Evolutionary conservation across 1,284 basidiomycete genomes (phyloP), one percentile per base, ranked within the genome.

Genomic region (Sporisorium reilianum): DNA sequence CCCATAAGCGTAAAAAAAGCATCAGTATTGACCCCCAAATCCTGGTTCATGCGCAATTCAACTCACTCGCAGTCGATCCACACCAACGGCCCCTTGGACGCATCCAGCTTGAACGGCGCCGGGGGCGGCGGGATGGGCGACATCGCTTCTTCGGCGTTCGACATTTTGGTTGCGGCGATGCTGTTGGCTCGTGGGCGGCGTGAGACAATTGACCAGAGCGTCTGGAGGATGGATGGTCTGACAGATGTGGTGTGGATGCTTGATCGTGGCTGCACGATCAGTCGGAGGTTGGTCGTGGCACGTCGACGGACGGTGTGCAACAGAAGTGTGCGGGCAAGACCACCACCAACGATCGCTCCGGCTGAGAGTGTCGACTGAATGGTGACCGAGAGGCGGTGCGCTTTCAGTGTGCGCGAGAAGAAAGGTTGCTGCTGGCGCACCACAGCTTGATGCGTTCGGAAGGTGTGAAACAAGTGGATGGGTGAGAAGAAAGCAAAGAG

Each of bases 21-120:
- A n/a, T n/a, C n/a, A n/a, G n/a, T n/a, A n/a, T n/a, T n/a, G n/a
- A n/a, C n/a, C n/a, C n/a, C n/a, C n/a, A n/a, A n/a, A n/a, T n/a
- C n/a, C n/a, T n/a, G n/a, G n/a, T n/a, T n/a, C n/a, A n/a, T n/a
- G n/a, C n/a, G n/a, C n/a, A n/a, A n/a, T n/a, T n/a, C n/a, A n/a
- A 72, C 79, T 64, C 55, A 82, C 78, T 94, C 93, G 80, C 92
- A 93, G 83, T 94, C 93, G 53, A 94, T 89, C 93, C 93, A 94
- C 2, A 94, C 91, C 51, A 94, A 85, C 10, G 93, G 92, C 0
- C 91, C 91, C 20, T 89, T 87, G 7, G 86, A 78, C 46, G 56
- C 46, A 12, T 38, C n/a, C 25, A 83, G 44, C 22, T 51, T 55
- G 3, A 54, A 52, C 23, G 55, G 56, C 6, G 80, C 69, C 2